Percentiles rank a stretch among this genome's conserved stretches.
Evolutionary conservation across 306 rosid genomes (phyloP).

Genomic region (Castanea mollissima): DNA sequence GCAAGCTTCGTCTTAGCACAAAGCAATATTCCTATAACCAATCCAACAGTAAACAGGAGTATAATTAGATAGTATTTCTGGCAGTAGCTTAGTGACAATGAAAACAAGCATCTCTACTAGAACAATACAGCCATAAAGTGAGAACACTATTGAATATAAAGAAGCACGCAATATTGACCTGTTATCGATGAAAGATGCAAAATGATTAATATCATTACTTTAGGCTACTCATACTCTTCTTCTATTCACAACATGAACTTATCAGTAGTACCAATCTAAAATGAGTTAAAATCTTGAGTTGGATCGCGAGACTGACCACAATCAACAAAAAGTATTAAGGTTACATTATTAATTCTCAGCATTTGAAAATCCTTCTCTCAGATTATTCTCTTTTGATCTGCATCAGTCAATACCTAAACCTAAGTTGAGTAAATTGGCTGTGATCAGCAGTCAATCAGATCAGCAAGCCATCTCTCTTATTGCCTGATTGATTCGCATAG

Average conservation of each 20-base stretch:
- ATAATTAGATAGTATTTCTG: slow-evolving; percentile 11
- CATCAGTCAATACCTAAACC: background rate
- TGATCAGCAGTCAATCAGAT: slow-evolving; percentile 1
- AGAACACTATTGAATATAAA: background rate
- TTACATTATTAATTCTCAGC: background rate
- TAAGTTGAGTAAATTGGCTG: background rate
- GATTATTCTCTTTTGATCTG: background rate
- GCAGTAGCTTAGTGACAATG: background rate
- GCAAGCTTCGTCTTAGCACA: slow-evolving; percentile 91
- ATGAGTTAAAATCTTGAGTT: background rate
- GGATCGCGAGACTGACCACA: background rate
- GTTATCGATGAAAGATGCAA: background rate
- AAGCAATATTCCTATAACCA: slow-evolving; percentile 61
- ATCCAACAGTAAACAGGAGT: slow-evolving; percentile 17
- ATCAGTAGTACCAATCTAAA: background rate
- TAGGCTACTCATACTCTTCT: background rate
- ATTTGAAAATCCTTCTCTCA: background rate
- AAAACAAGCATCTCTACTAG: background rate
- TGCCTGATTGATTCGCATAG: background rate
- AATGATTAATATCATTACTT: background rate
- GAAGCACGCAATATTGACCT: background rate
- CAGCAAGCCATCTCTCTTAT: slow-evolving; percentile 10
- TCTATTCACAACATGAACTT: background rate
- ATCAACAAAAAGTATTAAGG: background rate
- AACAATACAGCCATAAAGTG: background rate